A percentile compares a stretch with the other conserved stretches of the same genome.
Conservation (phyloP, 805 yeast genomes). For the Priceomyces carsonii region DNA sequence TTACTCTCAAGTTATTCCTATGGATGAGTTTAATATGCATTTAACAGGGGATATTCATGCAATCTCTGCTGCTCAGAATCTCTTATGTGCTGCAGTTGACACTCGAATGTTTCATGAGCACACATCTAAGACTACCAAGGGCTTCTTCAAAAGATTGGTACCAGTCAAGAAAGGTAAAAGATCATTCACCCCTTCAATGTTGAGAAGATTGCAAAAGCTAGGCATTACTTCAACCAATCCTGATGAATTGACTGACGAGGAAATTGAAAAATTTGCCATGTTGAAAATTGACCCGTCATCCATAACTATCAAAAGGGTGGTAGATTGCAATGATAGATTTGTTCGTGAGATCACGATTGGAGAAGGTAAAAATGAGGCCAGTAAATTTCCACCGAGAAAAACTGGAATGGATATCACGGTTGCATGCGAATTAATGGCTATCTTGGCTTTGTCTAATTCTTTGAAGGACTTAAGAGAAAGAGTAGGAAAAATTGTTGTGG, state of each 20-base stretch:
- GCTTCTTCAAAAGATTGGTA: constrained; percentile 81
- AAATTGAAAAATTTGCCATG: constrained; percentile 71
- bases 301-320: constrained; percentile 89
- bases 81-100: constrained; percentile 94
- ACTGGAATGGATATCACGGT: constrained; percentile 97
- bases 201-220: constrained; percentile 70
- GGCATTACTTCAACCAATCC: constrained; percentile 85
- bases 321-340: constrained; percentile 91
- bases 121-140: constrained; percentile 75
- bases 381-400: constrained; percentile 75
- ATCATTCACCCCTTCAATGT: constrained; percentile 76
- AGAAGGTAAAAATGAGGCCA: constrained; percentile 81
- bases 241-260: constrained; percentile 75
- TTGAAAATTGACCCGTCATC: constrained; percentile 88
- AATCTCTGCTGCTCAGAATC: constrained; percentile 87
- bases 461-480: constrained; percentile 83
- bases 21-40: constrained; percentile 98
- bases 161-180: constrained; percentile 83
- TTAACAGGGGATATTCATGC: constrained; percentile 98
- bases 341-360: constrained; percentile 88
- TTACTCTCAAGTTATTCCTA: constrained; percentile 94
- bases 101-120: constrained; percentile 95
- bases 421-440: constrained; percentile 96
- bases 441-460: constrained; percentile 78
- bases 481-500: constrained; percentile 88